Evolutionary conservation across 441 rosid genomes (phyloP), one percentile per base, ranked within the genome.

Genomic region (Isatis lusitanica): DNA sequence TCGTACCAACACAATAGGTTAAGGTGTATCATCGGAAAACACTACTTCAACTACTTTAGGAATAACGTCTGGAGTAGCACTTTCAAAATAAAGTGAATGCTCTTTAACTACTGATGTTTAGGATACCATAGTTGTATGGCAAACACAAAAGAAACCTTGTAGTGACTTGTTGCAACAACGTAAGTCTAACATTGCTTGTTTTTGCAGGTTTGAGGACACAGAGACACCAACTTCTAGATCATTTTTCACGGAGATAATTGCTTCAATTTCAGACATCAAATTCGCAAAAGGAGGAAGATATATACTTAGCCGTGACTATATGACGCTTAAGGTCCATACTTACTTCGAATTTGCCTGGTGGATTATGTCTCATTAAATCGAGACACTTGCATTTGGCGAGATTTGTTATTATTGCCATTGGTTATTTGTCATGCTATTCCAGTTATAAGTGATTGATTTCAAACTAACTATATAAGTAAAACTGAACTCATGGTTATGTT

Each of bases 201-300:
- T 76, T 16, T 69, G 59, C 80, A 85, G 90, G 74, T 86, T 86
- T 78, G 90, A 84, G 81, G 87, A 80, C 47, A 81, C 76, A 46
- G 90, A 86, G 70, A 77, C 84, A 12, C 85, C 84, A 16, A 79
- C 78, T 56, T 79, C 90, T 47, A 84, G 78, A 73, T 84, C 90
- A 46, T 86, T 86, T 70, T 84, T 86, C 80, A 86, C 90, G 0
- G 90, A 86, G 82, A 86, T 86, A 78, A 86, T 86, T 65, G 90
- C 90, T 59, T 86, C 90, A 6, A 71, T 86, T 73, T 86, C 90
- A 35, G 90, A 86, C 73, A 83, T 82, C 59, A 86, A 86, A 80
- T 86, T 86, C 64, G 78, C 85, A 0, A 84, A 76, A 75, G 82
- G 73, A 75, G 87, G 90, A 73, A 84, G 86, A 68, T 86, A 84